These are phyloP conservation scores for Pseudogymnoascus sp. DNA, from an alignment of 2,329 filamentous ascomycete genomes.

Conservation along the genomic window DNA sequence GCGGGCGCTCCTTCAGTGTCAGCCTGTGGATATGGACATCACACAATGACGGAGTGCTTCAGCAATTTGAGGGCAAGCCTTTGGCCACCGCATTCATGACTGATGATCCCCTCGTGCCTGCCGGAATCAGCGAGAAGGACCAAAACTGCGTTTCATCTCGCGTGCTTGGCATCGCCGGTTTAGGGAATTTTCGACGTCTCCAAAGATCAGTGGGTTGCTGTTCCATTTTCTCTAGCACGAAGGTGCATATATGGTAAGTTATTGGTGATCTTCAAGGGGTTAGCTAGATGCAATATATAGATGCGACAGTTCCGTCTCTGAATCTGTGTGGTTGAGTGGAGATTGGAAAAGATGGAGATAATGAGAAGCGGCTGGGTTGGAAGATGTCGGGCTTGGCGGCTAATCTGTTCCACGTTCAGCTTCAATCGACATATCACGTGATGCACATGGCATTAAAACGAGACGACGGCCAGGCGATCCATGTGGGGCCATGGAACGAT, in stretches of 20 bases:
- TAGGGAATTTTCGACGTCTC: background rate
- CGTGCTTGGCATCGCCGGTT: background rate
- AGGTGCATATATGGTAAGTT: background rate
- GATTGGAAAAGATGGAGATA: background rate
- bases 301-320: background rate
- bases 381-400: background rate
- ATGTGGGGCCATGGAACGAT: background rate
- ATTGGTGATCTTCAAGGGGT: background rate
- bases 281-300: background rate
- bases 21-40: background rate
- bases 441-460: background rate
- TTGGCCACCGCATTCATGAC: background rate
- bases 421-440: background rate
- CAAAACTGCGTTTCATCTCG: background rate
- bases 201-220: background rate
- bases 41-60: background rate
- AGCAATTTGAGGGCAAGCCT: background rate
- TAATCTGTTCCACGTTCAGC: background rate
- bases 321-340: background rate
- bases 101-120: background rate
- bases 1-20: background rate
- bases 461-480: background rate
- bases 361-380: background rate
- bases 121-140: background rate
- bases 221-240: background rate